Percentiles rank a stretch among this genome's conserved stretches.
phyloP scores from a whole-genome alignment of 495 filamentous ascomycete species.

The Clavariopsis aquatica region DNA sequence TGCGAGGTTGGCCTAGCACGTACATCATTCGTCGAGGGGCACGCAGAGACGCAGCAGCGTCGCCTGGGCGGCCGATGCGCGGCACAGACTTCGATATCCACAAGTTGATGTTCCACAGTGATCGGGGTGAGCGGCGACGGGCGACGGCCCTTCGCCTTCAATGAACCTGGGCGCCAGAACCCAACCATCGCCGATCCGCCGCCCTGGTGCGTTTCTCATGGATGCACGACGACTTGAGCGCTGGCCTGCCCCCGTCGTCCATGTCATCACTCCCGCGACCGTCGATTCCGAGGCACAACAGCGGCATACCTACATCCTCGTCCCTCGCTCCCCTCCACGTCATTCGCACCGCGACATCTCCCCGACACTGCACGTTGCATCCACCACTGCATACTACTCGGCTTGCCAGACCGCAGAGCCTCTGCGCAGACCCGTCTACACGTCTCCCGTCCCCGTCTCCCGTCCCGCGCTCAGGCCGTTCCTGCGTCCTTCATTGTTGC shows the following conservation, averaged over 20 bases:
- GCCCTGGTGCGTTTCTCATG: constrained; percentile 10
- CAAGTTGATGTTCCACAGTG: constrained; percentile 2
- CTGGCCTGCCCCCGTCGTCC: constrained; percentile 1
- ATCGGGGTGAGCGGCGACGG: neutral
- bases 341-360: neutral
- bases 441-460: too few species aligned
- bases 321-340: neutral
- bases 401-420: too few species aligned
- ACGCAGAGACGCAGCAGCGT: neutral
- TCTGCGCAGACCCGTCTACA: too few species aligned
- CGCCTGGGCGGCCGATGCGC: neutral
- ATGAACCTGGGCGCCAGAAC: neutral
- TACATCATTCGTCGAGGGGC: neutral
- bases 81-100: neutral
- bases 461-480: too few species aligned
- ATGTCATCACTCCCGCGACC: constrained; percentile 3
- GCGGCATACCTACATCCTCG: neutral
- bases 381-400: neutral
- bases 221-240: neutral
- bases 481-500: too few species aligned
- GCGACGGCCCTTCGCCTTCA: neutral
- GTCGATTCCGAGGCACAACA: neutral
- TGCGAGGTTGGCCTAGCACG: neutral
- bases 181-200: constrained; percentile 20
- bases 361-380: neutral